phyloP scores from a whole-genome alignment of 495 filamentous ascomycete genomes.

The Podospora sp. region DNA sequence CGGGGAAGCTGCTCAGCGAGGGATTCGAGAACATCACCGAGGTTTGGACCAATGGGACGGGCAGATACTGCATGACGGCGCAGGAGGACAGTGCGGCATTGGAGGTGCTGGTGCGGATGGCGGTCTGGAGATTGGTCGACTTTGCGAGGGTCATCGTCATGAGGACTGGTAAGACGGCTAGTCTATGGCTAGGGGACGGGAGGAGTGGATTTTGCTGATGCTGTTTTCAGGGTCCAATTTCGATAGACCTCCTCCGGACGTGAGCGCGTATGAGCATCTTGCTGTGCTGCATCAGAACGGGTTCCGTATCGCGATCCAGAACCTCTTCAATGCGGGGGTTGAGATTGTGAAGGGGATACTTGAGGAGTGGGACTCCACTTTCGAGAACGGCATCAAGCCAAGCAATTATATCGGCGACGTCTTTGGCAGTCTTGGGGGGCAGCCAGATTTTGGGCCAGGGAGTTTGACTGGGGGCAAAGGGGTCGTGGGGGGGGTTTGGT shows the following conservation, averaged over 20 bases:
- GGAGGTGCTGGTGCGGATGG: slow-evolving; percentile 65
- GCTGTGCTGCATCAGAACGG: slow-evolving; percentile 61
- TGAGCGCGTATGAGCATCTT: slow-evolving; percentile 58
- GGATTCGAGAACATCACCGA: slow-evolving; percentile 67
- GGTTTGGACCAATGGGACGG: slow-evolving; percentile 68
- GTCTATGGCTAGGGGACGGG: background rate
- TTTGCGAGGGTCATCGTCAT: slow-evolving; percentile 72
- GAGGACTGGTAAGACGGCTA: slow-evolving; percentile 53
- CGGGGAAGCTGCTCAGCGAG: slow-evolving; percentile 60
- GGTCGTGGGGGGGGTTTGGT: slow-evolving; percentile 20
- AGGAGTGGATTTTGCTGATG: slow-evolving; percentile 1
- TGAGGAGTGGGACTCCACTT: slow-evolving; percentile 59
- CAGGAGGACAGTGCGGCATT: slow-evolving; percentile 78
- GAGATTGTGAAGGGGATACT: slow-evolving; percentile 70
- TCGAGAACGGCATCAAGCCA: slow-evolving; percentile 59
- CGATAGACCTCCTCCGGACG: slow-evolving; percentile 64
- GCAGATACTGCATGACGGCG: slow-evolving; percentile 68
- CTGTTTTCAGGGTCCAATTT: slow-evolving; percentile 63
- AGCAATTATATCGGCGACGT: slow-evolving; percentile 75
- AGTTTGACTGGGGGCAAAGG: slow-evolving; percentile 32
- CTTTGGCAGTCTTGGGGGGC: slow-evolving; percentile 66
- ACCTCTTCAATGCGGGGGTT: slow-evolving; percentile 68
- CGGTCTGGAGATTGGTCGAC: slow-evolving; percentile 58
- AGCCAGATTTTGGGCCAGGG: slow-evolving; percentile 67
- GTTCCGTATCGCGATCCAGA: slow-evolving; percentile 60